These are phyloP conservation scores for Paramecium primaurelia DNA, from an alignment of 73 alveolate species.

Conservation along the genomic window DNA sequence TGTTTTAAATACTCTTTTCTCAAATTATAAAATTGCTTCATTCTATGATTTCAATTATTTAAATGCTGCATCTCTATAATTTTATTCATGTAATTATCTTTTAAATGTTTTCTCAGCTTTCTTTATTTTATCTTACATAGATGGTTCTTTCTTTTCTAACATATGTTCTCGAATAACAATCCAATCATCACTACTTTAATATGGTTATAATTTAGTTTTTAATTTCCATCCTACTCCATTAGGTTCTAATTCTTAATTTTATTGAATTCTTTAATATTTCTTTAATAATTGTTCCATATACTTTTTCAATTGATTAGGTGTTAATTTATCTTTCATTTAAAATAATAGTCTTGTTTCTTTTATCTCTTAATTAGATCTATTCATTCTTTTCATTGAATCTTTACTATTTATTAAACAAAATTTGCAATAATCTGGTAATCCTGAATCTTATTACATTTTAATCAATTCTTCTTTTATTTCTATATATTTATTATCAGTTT, in stretches of 20 bases:
- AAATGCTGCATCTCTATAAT: neutral
- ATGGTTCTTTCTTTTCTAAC: neutral
- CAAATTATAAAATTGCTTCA: neutral
- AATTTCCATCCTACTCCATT: constrained; percentile 45
- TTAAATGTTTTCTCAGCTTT: neutral
- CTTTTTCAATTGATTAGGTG: neutral
- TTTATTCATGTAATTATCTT: neutral
- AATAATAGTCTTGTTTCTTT: constrained; percentile 7
- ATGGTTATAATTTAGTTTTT: neutral
- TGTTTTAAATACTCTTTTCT: neutral
- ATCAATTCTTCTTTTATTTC: constrained; percentile 17
- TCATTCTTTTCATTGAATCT: constrained; percentile 36
- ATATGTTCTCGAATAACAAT: neutral
- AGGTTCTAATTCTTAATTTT: neutral
- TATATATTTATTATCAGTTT: neutral
- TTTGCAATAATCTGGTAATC: constrained; percentile 33
- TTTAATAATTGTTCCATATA: neutral
- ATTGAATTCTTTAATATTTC: neutral
- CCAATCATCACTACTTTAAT: neutral
- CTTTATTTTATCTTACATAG: neutral
- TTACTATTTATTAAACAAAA: constrained; percentile 12
- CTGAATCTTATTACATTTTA: neutral
- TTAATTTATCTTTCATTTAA: neutral
- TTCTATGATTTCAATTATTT: neutral
- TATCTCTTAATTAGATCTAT: constrained; percentile 26